phyloP scores from a whole-genome alignment of 2,329 filamentous ascomycete species.

The Bipolaris cookei region DNA sequence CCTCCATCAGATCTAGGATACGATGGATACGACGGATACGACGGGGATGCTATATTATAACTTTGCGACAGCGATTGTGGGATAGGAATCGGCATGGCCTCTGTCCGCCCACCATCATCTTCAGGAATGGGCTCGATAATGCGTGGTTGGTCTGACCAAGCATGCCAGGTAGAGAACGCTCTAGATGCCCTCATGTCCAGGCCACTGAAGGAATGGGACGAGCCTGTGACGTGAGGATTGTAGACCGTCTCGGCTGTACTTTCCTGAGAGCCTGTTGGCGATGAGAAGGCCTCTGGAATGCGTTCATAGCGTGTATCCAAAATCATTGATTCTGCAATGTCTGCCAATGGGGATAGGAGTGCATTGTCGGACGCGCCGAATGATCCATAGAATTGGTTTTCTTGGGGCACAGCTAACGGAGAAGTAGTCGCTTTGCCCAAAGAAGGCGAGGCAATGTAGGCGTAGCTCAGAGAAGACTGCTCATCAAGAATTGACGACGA shows the following conservation, averaged over 20 bases:
- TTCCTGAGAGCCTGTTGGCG: constrained; percentile 26
- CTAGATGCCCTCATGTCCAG: constrained; percentile 41
- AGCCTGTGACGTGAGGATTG: constrained; percentile 40
- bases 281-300: constrained; percentile 28
- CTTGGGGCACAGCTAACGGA: constrained; percentile 29
- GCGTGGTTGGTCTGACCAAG: constrained; percentile 39
- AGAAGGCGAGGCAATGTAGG: constrained; percentile 34
- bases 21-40: constrained; percentile 15
- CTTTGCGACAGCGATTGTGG: constrained; percentile 30
- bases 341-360: constrained; percentile 23
- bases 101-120: constrained; percentile 27
- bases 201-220: constrained; percentile 37
- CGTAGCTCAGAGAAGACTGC: constrained; percentile 32
- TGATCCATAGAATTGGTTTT: constrained; percentile 28
- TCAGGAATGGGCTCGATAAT: constrained; percentile 41
- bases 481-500: constrained; percentile 39
- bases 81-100: constrained; percentile 39
- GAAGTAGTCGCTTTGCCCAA: constrained; percentile 38
- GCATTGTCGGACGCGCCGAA: constrained; percentile 33
- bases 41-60: constrained; percentile 21
- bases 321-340: constrained; percentile 28
- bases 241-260: constrained; percentile 32
- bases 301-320: constrained; percentile 33
- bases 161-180: constrained; percentile 37
- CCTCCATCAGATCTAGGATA: constrained; percentile 19